Evolutionary conservation across 139 green algal species (phyloP).

Genomic region (Coelastrella sp.): DNA sequence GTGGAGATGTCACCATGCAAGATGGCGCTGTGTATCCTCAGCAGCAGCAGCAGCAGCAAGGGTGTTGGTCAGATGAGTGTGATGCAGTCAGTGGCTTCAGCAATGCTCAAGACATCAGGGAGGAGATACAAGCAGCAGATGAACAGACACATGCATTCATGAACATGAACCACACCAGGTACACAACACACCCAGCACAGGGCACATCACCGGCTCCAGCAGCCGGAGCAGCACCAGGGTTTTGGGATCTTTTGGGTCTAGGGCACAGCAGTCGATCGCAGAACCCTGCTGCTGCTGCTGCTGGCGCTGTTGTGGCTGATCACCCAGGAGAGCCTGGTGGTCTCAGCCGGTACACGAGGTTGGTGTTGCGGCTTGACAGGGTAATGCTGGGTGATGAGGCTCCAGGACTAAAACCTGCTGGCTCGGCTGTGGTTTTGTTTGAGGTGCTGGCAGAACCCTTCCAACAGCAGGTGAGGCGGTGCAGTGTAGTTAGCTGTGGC

Average conservation of each 20-base stretch:
- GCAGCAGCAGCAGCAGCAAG: constrained; percentile 17
- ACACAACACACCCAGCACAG: neutral
- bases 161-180: too few species aligned
- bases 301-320: neutral
- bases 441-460: constrained; percentile 26
- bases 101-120: neutral
- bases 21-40: neutral
- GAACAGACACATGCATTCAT: neutral
- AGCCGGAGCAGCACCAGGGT: neutral
- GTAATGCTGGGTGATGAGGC: neutral
- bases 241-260: neutral
- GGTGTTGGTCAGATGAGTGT: neutral
- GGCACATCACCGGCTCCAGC: neutral
- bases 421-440: constrained; percentile 27
- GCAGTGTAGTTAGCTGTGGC: neutral
- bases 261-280: neutral
- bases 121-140: neutral
- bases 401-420: neutral
- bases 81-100: neutral
- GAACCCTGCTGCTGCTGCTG: constrained; percentile 5
- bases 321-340: neutral
- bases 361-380: constrained; percentile 40
- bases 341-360: neutral
- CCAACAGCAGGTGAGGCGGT: neutral
- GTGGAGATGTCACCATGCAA: neutral